Percentiles rank a stretch among this genome's conserved stretches.
Conservation (phyloP, 306 rosid species). For the Spatholobus suberectus region DNA sequence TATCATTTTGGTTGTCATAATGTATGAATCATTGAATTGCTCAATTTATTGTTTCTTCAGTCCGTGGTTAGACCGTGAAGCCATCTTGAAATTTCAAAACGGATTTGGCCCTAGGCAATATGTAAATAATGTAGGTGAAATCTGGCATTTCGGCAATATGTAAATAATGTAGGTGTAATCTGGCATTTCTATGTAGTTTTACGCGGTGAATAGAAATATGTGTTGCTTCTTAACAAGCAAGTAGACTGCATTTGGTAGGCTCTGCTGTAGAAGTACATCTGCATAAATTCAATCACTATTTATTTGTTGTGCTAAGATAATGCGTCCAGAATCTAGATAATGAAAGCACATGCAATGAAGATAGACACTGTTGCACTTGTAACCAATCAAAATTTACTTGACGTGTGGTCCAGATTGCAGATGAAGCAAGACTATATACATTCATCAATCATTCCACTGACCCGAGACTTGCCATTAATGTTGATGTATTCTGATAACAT, state of each 20-base stretch:
- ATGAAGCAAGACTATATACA: neutral
- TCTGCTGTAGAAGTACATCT: constrained; percentile 4
- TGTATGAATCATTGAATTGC: constrained; percentile 32
- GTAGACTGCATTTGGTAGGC: neutral
- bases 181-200: constrained; percentile 26
- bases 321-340: neutral
- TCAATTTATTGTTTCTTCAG: constrained; percentile 35
- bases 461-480: neutral
- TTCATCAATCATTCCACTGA: neutral
- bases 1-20: constrained; percentile 43
- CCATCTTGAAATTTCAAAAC: constrained; percentile 34
- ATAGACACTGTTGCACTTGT: neutral
- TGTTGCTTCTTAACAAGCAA: neutral
- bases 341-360: neutral
- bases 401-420: neutral
- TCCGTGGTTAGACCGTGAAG: constrained; percentile 4
- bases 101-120: constrained; percentile 7
- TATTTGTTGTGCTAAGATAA: neutral
- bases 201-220: neutral
- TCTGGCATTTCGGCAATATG: constrained; percentile 33
- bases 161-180: constrained; percentile 17
- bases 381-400: neutral
- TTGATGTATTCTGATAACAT: neutral
- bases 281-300: neutral
- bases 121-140: constrained; percentile 28